Base-by-base conservation (phyloP, 2,329 filamentous ascomycete species). In the Dothiorella sarmentorum region DNA sequence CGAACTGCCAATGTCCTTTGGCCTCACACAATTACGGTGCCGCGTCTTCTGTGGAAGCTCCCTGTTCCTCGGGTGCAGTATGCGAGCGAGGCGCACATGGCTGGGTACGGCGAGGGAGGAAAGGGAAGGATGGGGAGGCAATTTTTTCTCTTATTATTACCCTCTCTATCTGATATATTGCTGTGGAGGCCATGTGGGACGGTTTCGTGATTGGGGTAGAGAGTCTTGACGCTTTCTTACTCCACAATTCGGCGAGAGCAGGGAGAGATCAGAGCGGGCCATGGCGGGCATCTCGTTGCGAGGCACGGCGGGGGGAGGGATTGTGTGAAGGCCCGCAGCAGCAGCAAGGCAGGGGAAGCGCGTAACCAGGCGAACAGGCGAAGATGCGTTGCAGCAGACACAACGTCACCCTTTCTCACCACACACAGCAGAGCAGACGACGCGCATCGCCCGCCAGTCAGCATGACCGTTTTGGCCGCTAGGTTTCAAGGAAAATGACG, bases 131-230 rank as follows among this genome's bases (percentile, higher is more conserved):
- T 9, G 10, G 9, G 17, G 13, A 24, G 15, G n/a, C 27, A 29
- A 53, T n/a, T n/a, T n/a, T n/a, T n/a, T n/a, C 15, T 20, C n/a
- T 22, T 29, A 15, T 26, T 22, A 15, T 20, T 15, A 35, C 49
- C 49, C 40, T 40, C 35, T 52, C 4, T 27, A n/a, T 53, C 40
- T n/a, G 24, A 53, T 20, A 40, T 38, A 53, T 53, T 53, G 49
- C 33, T 11, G 49, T 40, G 35, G 49, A 53, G 49, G 49, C 49
- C 18, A 29, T 29, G 10, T n/a, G 20, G 37, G 49, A 40, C 33
- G 10, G 35, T 22, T 22, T 6, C 22, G 47, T 35, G 47, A 22
- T 15, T 27, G 29, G 11, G 20, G 38, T 18, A 33, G 22, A 7
- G 29, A 31, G 29, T 31, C 10, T 11, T 31, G 29, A 31, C 10